Evolutionary conservation across 257 asterid species (phyloP).

Genomic region (Salvia miltiorrhiza): DNA sequence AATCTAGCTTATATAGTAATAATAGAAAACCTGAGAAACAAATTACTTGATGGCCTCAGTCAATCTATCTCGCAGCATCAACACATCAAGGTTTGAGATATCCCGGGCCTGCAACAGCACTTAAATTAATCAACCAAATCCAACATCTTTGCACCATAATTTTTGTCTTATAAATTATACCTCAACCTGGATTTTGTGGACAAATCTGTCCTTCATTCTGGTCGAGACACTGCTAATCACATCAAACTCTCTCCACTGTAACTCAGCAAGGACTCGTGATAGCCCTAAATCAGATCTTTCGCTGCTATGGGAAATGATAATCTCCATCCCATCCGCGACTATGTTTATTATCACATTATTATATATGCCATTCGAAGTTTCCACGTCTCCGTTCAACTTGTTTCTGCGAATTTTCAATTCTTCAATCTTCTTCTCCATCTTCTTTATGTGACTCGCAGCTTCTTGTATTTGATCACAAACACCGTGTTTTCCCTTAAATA

Average conservation of each 20-base stretch:
- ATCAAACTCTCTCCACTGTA: slow-evolving; percentile 28
- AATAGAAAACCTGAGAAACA: not conserved
- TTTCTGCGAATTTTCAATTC: slow-evolving; percentile 33
- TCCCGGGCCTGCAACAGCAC: not conserved
- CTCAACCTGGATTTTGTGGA: slow-evolving; percentile 49
- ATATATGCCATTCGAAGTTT: not conserved
- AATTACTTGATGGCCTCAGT: not conserved
- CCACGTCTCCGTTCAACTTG: slow-evolving; percentile 1
- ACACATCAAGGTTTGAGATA: not conserved
- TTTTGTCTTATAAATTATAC: slow-evolving; percentile 17
- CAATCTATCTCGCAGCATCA: not conserved
- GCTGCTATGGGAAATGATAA: slow-evolving; percentile 16
- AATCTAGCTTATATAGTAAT: no score
- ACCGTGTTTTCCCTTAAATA: slow-evolving; percentile 41
- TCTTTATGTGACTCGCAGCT: slow-evolving; percentile 33
- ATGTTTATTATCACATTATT: not conserved
- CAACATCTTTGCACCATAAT: no score
- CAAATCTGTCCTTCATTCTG: slow-evolving; percentile 17
- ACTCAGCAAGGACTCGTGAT: slow-evolving; percentile 31
- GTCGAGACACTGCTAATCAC: slow-evolving; percentile 45
- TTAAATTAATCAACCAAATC: not conserved
- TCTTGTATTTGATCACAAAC: slow-evolving; percentile 40
- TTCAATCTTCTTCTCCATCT: slow-evolving; percentile 31
- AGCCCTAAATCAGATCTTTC: slow-evolving; percentile 24
- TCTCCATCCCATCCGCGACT: slow-evolving; percentile 24